Evolutionary conservation across 2,329 filamentous ascomycete genomes (phyloP), one percentile per base, ranked within the genome.

Genomic region (Cladosporium colombiae): DNA sequence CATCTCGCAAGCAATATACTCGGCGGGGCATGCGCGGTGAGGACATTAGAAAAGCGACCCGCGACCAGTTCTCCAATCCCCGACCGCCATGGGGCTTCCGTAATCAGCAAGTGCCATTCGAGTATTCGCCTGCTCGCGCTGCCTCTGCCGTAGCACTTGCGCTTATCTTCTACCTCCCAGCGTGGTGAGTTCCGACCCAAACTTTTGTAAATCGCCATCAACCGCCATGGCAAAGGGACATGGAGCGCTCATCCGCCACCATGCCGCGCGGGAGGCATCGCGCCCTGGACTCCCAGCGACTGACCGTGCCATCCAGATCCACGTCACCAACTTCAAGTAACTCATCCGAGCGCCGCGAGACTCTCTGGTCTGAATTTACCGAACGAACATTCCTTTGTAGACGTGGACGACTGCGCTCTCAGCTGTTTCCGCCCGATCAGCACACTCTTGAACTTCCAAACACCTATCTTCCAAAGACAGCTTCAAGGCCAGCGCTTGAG

Each of bases 271-370:
- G 21, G 16, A 56, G 33, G 50, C 56, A 56, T 37, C 50, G 23
- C 52, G 61, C 61, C 33, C 61, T 63, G 50, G 61, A 63, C 25
- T 7, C 55, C 2, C 61, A 63, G 61, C 61, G 56, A 56, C 61
- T 63, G 23, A 63, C 61, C 56, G 46, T 33, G 50, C 18, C 35
- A 5, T 46, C 35, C 50, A 63, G 61, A 63, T 63, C 61, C 35
- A 46, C 50, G 16, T 63, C 50, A 18, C 50, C 50, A 46, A 23
- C 29, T 27, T 23, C 27, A n/a, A 27, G n/a, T n/a, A 25, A 46
- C n/a, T 46, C 61, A n/a, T 27, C 35, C 13, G 35, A 31, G 25
- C 37, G 61, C 35, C n/a, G 50, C 50, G 50, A 63, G 18, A 56
- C 37, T 5, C 21, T 35, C 27, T 46, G 21, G 1, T 35, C 61